Evolutionary conservation across 371 early-diverging fungal species (phyloP).

Genomic region (Mortierella sp.): DNA sequence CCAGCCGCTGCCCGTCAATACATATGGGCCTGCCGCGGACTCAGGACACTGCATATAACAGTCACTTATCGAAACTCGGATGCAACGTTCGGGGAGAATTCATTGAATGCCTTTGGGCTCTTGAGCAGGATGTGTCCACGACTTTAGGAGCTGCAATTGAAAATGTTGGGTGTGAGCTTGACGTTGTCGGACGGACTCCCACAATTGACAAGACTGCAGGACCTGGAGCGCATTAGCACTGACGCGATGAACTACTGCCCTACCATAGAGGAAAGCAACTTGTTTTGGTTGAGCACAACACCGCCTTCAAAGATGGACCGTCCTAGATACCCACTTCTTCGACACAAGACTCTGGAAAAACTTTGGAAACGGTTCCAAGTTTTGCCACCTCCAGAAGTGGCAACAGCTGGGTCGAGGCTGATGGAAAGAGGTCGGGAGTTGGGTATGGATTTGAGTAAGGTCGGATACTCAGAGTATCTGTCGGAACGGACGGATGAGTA

Average conservation of each 20-base stretch:
- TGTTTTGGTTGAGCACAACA: background rate
- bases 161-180: background rate
- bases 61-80: too few relatives aligned
- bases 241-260: background rate
- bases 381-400: background rate
- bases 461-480: background rate
- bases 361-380: background rate
- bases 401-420: background rate
- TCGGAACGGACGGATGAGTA: background rate
- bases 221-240: background rate
- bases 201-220: background rate
- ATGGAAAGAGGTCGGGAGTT: background rate
- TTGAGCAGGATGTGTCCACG: too few relatives aligned
- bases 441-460: background rate
- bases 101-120: background rate
- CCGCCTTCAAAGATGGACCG: background rate
- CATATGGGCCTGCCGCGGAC: too few relatives aligned
- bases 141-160: background rate
- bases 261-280: background rate
- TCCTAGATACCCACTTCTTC: background rate
- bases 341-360: background rate
- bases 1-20: too few relatives aligned
- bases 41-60: too few relatives aligned
- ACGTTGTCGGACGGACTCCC: background rate
- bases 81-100: background rate